Base-by-base conservation (phyloP, 257 asterid species). In the Solanum virginianum region DNA sequence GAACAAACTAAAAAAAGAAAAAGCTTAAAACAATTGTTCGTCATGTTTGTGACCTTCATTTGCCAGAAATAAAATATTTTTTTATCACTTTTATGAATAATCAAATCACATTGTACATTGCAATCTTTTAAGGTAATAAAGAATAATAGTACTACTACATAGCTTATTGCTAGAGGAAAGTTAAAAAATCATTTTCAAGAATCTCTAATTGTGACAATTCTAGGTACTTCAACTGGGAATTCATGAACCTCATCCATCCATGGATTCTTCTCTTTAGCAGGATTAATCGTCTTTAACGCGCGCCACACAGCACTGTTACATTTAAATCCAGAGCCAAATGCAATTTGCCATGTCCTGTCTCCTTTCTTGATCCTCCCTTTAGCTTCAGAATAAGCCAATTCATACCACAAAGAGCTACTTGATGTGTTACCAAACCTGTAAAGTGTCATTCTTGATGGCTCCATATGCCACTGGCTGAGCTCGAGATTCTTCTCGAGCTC, bases 391-490 rank as follows among this genome's bases (percentile, higher is more conserved):
- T 90, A 90, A 4, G 93, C 93, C 20, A 90, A 65, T 20, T 83
- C 85, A 59, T 91, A 91, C 93, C 93, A 91, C 53, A 91, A 55
- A 8, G 93, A 91, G n/a, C 93, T 91, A 22, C 93, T 91, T 7
- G 93, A 91, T 54, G 93, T 91, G 84, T 89, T 91, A 1, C 93
- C 93, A 54, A 89, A 91, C 74, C 91, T 87, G 66, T 89, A 89
- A 4, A 91, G 87, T 2, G 92, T 86, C 93, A 91, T 91, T 88
- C 93, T 88, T 2, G 93, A 89, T 55, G 93, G 92, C 82, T 91
- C 93, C 92, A 91, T 87, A 32, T 89, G 85, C 88, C 85, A 88
- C 8, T 88, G 84, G 3, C 85, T 85, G 47, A 91, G 90, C 60
- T 84, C 86, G 3, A 91, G 88, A n/a, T 86, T 88, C 86, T 91